Evolutionary conservation across 371 early-diverging fungal species (phyloP).

Genomic region (Smittium mucronatum): DNA sequence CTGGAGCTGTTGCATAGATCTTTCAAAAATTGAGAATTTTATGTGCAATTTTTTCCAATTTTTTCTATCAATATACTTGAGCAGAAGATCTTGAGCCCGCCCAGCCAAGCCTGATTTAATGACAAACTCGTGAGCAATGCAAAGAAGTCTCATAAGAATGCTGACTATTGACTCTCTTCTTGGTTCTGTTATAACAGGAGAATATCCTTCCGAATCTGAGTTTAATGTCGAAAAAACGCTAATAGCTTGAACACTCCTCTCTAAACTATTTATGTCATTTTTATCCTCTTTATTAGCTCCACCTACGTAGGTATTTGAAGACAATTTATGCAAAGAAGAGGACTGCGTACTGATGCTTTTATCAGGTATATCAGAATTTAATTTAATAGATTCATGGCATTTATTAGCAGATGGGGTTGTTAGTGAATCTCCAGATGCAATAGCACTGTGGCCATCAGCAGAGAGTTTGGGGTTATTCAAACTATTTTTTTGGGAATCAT

Average conservation of each 20-base stretch:
- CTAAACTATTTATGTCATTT: neutral
- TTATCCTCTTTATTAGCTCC: neutral
- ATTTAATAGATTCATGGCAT: neutral
- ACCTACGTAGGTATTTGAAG: neutral
- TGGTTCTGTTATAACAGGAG: constrained; percentile 20
- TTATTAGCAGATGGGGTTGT: neutral
- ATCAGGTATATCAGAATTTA: neutral
- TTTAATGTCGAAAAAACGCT: neutral
- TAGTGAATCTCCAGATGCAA: neutral
- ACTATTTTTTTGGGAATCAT: too few relatives aligned
- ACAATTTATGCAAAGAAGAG: neutral
- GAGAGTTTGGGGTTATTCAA: too few relatives aligned
- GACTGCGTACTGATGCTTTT: neutral
- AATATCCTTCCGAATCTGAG: neutral
- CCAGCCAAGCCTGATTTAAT: constrained; percentile 25
- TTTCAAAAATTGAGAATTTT: constrained; percentile 32
- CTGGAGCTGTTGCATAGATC: constrained; percentile 29
- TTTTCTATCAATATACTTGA: constrained; percentile 22
- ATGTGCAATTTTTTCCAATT: constrained; percentile 29
- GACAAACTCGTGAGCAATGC: constrained; percentile 31
- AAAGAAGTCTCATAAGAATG: constrained; percentile 29
- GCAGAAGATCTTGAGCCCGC: constrained; percentile 21
- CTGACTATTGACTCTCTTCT: constrained; percentile 31
- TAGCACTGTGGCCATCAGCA: neutral
- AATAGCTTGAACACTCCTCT: neutral